These are phyloP conservation scores for Boletus barrowsii DNA, from an alignment of 768 basidiomycete species.

Conservation along the genomic window DNA sequence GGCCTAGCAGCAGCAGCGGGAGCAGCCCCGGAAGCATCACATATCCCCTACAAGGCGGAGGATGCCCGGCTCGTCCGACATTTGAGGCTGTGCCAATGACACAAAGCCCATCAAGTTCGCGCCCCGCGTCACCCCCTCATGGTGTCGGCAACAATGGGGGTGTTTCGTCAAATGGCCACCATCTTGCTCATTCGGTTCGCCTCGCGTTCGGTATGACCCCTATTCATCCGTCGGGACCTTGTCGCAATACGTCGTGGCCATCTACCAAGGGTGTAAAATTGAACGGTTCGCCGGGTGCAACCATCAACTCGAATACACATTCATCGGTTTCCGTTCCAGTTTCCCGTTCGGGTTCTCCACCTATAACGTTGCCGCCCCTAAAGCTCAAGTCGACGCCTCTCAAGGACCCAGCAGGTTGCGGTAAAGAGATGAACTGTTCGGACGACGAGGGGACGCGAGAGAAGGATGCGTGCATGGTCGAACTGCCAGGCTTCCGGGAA, in stretches of 20 bases:
- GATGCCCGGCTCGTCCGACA: slow-evolving; percentile 17
- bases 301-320: slow-evolving; percentile 7
- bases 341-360: slow-evolving; percentile 65
- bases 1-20: slow-evolving; percentile 55
- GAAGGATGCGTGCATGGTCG: slow-evolving; percentile 36
- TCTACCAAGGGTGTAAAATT: slow-evolving; percentile 21
- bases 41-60: slow-evolving; percentile 33
- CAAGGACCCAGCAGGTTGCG: slow-evolving; percentile 10
- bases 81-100: slow-evolving; percentile 31
- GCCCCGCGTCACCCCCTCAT: slow-evolving; percentile 57
- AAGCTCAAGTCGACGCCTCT: slow-evolving; percentile 39
- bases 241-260: slow-evolving; percentile 40
- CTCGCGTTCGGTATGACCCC: slow-evolving; percentile 93
- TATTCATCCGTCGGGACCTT: slow-evolving; percentile 42
- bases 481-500: slow-evolving; percentile 61
- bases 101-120: slow-evolving; percentile 50
- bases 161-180: slow-evolving; percentile 43
- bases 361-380: slow-evolving; percentile 69
- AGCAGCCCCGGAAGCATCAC: slow-evolving; percentile 58
- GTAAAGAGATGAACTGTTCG: slow-evolving; percentile 17
- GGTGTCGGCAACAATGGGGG: slow-evolving; percentile 29
- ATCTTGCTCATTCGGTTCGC: slow-evolving; percentile 81
- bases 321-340: slow-evolving; percentile 40
- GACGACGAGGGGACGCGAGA: slow-evolving; percentile 23
- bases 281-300: slow-evolving; percentile 8